Evolutionary conservation across 2,329 filamentous ascomycete genomes (phyloP).

Genomic region (Hirsutella minnesotensis): DNA sequence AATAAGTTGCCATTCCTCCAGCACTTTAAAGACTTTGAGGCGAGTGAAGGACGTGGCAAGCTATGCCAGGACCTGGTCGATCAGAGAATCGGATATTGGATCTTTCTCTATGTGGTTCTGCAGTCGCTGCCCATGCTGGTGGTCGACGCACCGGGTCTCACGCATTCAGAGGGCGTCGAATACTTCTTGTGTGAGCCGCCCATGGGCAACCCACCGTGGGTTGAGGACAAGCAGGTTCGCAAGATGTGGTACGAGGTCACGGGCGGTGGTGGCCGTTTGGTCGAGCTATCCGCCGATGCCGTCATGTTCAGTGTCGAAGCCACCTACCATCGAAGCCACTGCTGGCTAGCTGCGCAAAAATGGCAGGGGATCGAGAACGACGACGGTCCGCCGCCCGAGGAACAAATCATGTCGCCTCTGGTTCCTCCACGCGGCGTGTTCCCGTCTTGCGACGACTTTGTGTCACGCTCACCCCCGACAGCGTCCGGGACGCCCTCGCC

Average conservation of each 20-base stretch:
- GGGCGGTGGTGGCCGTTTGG: constrained; percentile 41
- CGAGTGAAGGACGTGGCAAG: constrained; percentile 52
- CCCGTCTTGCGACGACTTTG: constrained; percentile 15
- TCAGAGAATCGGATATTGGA: constrained; percentile 64
- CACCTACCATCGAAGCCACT: constrained; percentile 46
- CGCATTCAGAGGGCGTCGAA: constrained; percentile 60
- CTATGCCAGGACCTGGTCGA: constrained; percentile 56
- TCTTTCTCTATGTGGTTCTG: constrained; percentile 69
- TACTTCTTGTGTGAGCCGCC: constrained; percentile 74
- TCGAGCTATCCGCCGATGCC: constrained; percentile 47
- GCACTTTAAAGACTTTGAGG: constrained; percentile 60
- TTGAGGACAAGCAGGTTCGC: constrained; percentile 49
- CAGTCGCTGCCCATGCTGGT: constrained; percentile 70
- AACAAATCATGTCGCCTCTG: constrained; percentile 25
- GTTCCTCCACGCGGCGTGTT: constrained; percentile 26
- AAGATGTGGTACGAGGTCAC: constrained; percentile 67
- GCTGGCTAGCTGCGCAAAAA: constrained; percentile 39
- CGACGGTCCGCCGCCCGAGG: constrained; percentile 13
- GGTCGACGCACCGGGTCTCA: constrained; percentile 60
- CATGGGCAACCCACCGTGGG: constrained; percentile 62
- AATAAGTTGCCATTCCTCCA: constrained; percentile 51
- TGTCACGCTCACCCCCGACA: constrained; percentile 10
- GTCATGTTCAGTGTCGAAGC: constrained; percentile 51
- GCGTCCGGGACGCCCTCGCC: constrained; percentile 16
- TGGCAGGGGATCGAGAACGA: constrained; percentile 30